Evolutionary conservation across 495 filamentous ascomycete species (phyloP).

Genomic region (Aspergillus baeticus): DNA sequence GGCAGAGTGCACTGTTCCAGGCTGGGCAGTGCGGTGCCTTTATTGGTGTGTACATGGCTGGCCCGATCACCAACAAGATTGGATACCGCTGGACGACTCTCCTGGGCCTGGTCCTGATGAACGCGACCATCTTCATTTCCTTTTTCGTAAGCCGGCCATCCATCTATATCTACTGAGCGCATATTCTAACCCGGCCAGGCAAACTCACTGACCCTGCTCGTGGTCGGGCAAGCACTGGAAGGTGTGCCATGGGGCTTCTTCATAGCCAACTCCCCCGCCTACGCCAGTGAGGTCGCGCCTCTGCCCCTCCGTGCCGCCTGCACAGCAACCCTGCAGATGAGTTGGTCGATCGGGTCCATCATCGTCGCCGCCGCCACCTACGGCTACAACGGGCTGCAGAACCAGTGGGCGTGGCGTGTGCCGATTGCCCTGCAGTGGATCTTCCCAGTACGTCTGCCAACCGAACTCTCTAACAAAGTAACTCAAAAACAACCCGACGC

Average conservation of each 20-base stretch:
- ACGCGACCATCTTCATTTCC: slow-evolving; percentile 63
- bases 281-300: slow-evolving; percentile 69
- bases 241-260: slow-evolving; percentile 76
- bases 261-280: slow-evolving; percentile 69
- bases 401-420: no score
- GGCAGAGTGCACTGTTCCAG: slow-evolving; percentile 41
- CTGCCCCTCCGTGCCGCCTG: slow-evolving; percentile 61
- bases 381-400: no score
- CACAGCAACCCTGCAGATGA: slow-evolving; percentile 71
- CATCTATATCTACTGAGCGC: slow-evolving; percentile 14
- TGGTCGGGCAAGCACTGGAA: slow-evolving; percentile 43
- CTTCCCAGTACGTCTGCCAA: no score
- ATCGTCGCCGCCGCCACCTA: slow-evolving; percentile 67
- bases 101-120: slow-evolving; percentile 55
- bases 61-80: slow-evolving; percentile 61
- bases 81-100: slow-evolving; percentile 69
- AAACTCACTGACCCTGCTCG: not conserved
- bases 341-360: slow-evolving; percentile 69
- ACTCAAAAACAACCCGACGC: no score
- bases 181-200: not conserved
- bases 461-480: no score
- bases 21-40: slow-evolving; percentile 57
- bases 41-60: slow-evolving; percentile 66
- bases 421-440: slow-evolving; percentile 74
- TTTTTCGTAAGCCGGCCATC: slow-evolving; percentile 51